Evolutionary conservation across 305 asterid species (phyloP).

Genomic region (Fraxinus albicans): DNA sequence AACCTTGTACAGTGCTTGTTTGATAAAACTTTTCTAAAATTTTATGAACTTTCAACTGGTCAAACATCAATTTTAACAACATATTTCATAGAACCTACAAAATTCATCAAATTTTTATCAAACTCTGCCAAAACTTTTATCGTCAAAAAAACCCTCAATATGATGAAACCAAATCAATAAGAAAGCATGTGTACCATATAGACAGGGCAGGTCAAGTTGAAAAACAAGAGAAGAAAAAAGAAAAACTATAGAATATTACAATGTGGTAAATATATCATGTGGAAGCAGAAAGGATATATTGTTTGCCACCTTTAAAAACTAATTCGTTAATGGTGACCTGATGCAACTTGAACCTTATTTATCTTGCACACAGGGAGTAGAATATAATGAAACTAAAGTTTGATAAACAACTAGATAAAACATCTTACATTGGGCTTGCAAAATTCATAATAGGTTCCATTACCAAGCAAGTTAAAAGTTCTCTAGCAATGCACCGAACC

Average conservation of each 20-base stretch:
- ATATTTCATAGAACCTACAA: neutral
- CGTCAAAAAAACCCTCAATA: neutral
- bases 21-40: neutral
- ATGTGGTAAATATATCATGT: neutral
- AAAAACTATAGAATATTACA: neutral
- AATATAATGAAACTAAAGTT: neutral
- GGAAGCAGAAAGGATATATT: neutral
- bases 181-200: neutral
- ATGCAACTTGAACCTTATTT: slow-evolving; percentile 21
- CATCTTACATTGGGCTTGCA: slow-evolving; percentile 85
- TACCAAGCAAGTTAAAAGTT: slow-evolving; percentile 84
- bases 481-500: slow-evolving; percentile 92
- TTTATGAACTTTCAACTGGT: neutral
- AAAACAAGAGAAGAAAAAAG: neutral
- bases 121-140: neutral
- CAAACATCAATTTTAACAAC: neutral
- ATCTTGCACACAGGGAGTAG: slow-evolving; percentile 7
- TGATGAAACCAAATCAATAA: neutral
- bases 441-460: slow-evolving; percentile 89
- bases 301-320: neutral
- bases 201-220: neutral
- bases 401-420: slow-evolving; percentile 24
- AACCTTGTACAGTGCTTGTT: neutral
- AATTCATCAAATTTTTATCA: neutral
- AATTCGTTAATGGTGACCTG: neutral